phyloP scores from a whole-genome alignment of 1,284 basidiomycete genomes.

The Abortiporus biennis region DNA sequence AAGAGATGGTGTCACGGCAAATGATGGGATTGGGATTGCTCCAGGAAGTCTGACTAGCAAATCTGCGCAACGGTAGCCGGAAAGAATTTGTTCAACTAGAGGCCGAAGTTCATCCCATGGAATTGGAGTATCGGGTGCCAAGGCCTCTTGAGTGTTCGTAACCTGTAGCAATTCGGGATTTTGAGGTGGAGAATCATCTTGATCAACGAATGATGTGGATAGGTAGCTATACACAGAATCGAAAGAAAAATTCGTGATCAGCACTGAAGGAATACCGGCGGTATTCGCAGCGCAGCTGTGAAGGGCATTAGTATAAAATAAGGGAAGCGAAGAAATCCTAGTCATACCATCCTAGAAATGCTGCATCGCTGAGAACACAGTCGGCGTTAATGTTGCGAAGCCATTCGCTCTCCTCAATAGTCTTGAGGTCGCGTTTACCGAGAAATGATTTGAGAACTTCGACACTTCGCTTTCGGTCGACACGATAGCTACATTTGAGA shows the following conservation, averaged over 20 bases:
- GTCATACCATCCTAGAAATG: conserved; percentile 70
- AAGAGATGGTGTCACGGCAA: conserved; percentile 42
- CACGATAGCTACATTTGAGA: conserved; percentile 43
- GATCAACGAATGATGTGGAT: conserved; percentile 41
- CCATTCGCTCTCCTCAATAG: conserved; percentile 55
- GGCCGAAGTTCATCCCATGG: conserved; percentile 42
- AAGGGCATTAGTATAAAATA: not conserved
- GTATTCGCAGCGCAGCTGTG: conserved; percentile 60
- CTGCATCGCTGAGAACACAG: conserved; percentile 70
- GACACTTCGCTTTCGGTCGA: conserved; percentile 66
- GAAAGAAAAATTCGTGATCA: conserved; percentile 79
- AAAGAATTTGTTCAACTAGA: conserved; percentile 53
- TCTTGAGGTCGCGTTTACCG: conserved; percentile 42
- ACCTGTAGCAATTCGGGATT: conserved; percentile 9
- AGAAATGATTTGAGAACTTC: conserved; percentile 57
- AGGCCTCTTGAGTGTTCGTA: conserved; percentile 7
- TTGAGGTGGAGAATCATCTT: conserved; percentile 14
- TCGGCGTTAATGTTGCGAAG: conserved; percentile 43
- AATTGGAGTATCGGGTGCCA: conserved; percentile 46
- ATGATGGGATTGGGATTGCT: conserved; percentile 70
- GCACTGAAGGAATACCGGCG: conserved; percentile 56
- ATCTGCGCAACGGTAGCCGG: conserved; percentile 69
- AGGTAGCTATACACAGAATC: conserved; percentile 78
- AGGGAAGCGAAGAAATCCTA: not conserved
- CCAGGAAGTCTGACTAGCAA: conserved; percentile 67